These are phyloP conservation scores for Aspergillus funiculosus DNA, from an alignment of 495 filamentous ascomycete genomes.

Conservation along the genomic window DNA sequence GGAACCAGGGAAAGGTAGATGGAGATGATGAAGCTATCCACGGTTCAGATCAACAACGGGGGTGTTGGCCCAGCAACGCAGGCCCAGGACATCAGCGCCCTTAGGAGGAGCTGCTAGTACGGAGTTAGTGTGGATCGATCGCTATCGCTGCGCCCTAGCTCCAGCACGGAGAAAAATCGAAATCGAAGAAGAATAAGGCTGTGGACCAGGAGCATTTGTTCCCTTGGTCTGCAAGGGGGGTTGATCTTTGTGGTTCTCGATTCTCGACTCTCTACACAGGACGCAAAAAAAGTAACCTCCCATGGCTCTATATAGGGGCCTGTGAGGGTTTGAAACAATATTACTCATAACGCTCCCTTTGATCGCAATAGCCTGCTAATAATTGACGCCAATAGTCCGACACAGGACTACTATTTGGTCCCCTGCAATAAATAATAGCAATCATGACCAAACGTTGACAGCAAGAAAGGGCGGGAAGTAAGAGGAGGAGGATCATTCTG, in stretches of 20 bases:
- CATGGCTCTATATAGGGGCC: conserved; percentile 5
- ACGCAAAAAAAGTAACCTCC: too few relatives aligned
- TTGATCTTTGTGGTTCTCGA: conserved; percentile 8
- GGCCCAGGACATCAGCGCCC: conserved; percentile 28
- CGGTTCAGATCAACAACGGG: conserved; percentile 43
- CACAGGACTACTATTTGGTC: conserved; percentile 18
- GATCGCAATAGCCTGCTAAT: conserved; percentile 19
- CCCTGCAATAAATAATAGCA: too few relatives aligned
- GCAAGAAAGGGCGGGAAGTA: neutral
- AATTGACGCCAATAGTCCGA: conserved; percentile 15
- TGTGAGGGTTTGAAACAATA: conserved; percentile 25
- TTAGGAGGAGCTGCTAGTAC: too few relatives aligned
- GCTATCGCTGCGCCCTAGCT: conserved; percentile 17
- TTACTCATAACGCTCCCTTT: conserved; percentile 19
- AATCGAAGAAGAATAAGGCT: conserved; percentile 19
- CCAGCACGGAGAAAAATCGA: conserved; percentile 8
- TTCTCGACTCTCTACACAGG: conserved; percentile 9
- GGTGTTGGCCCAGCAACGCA: conserved; percentile 41
- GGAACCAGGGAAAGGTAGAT: conserved; percentile 28
- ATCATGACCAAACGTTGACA: too few relatives aligned
- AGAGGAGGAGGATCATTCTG: neutral
- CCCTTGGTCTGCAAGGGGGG: conserved; percentile 21
- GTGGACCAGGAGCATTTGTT: conserved; percentile 12
- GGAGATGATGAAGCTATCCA: conserved; percentile 33
- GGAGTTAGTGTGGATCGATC: conserved; percentile 23